Base-by-base conservation (phyloP, 805 yeast species). In the Kodamaea restingae region DNA sequence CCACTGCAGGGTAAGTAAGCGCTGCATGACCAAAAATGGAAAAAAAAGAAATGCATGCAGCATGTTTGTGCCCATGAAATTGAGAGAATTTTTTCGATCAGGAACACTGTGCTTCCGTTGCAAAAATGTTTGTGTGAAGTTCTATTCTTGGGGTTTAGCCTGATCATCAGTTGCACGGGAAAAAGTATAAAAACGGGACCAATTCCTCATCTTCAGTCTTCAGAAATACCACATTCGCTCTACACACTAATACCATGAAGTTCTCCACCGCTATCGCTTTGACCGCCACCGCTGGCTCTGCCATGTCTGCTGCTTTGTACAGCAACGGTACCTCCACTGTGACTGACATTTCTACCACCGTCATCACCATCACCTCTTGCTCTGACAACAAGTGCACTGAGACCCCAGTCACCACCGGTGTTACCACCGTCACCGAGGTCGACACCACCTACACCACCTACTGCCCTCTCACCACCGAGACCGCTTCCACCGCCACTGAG, bases 311-410 rank as follows among this genome's bases (percentile, higher is more conserved):
- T 27, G 36, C 41, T 24, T 22, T 32, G 35, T 38, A 38, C 36
- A 32, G 54, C 66, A 42, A 41, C 67, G 18, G 33, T 10, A 36
- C 39, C 29, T 15, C 24, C 25, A 43, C 47, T 30, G 42, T 9
- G 25, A 34, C 51, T 24, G 39, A 31, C 45, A 44, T 44, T 35
- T 32, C 43, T 24, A 50, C 55, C 44, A 58, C 63, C 35, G 48
- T 48, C 32, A 38, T 56, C 39, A 56, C 60, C 48, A 52, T 56
- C 46, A 56, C 61, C 17, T 50, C 56, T 36, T 58, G 63, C 46
- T 43, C 52, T 24, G 54, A 56, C 48, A 42, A 55, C 51, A 47
- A 45, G 44, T 58, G 63, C 42, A 39, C 49, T 32, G 39, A 35
- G 18, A 25, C 40, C 32, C 52, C 58, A 31, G 49, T 48, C 33